Base-by-base conservation (phyloP, 805 yeast species). In the Tetrapisispora fleetii region DNA sequence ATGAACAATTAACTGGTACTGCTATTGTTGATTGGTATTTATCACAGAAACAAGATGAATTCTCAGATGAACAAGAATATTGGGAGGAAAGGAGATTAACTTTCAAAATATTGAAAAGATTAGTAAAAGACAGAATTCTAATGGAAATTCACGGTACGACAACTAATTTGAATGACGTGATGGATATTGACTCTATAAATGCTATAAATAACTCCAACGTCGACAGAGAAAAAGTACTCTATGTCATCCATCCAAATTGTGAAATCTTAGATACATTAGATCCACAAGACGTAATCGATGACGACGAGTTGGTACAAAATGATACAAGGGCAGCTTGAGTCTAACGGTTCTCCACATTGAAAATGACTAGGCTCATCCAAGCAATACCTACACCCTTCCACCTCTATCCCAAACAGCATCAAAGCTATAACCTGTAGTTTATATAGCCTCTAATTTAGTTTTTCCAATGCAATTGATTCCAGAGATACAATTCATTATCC, bases 21-120 rank as follows among this genome's bases (percentile, higher is more conserved):
- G 80, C 79, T 36, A 69, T 93, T 44, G 79, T 82, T n/a, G 82
- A 85, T 42, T 85, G 89, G 83, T 93, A 89, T 65, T 73, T 91
- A 58, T 70, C 76, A 36, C 84, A 80, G 56, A 78, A 78, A 50
- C 96, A 87, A 65, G 79, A 79, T 52, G 82, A 78, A 45, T 70
- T 93, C 38, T 73, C 77, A 30, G 72, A 83, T 6, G 95, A 83
- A 58, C 78, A 74, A 43, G 85, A 85, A 45, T 82, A 81, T 59
- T 78, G 81, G 71, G 69, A 69, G 13, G 96, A 91, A 62, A 72
- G 84, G 48, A 78, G 75, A 43, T 71, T 85, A 46, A 86, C 88
- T 1, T 76, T 74, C 56, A 91, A 88, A 67, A 96, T 93, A 14
- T 69, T 93, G 59, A 83, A 80, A 63, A 76, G 91, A 57, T 75